phyloP scores from a whole-genome alignment of 2,329 filamentous ascomycete genomes.

The Talaromyces sp. region DNA sequence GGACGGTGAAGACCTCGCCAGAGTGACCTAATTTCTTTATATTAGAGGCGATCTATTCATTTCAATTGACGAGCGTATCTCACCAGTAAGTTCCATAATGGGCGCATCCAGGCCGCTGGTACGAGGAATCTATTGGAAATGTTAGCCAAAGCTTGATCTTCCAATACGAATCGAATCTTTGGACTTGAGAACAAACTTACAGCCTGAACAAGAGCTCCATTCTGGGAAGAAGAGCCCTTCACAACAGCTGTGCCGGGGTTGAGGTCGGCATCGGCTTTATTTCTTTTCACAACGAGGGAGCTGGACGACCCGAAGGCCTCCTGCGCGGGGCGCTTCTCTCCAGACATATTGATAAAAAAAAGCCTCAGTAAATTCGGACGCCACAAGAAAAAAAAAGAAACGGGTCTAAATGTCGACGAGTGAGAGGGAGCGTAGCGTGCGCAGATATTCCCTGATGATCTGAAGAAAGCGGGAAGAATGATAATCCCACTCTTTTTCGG shows the following conservation, averaged over 20 bases:
- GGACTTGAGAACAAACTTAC: constrained; percentile 51
- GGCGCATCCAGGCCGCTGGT: constrained; percentile 85
- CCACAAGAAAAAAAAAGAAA: constrained; percentile 1
- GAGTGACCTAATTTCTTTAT: constrained; percentile 54
- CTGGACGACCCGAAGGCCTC: constrained; percentile 72
- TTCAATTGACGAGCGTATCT: constrained; percentile 38
- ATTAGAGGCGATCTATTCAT: constrained; percentile 10
- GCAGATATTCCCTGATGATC: constrained; percentile 19
- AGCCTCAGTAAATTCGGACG: neutral
- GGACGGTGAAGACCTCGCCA: constrained; percentile 86
- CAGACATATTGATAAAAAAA: constrained; percentile 64
- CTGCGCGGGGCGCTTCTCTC: constrained; percentile 89
- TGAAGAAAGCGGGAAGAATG: constrained; percentile 25
- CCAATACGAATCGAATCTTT: neutral
- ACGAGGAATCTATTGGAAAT: constrained; percentile 65
- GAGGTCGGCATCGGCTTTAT: constrained; percentile 68
- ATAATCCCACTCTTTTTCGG: constrained; percentile 23
- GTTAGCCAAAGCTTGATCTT: constrained; percentile 11
- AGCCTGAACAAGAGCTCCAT: constrained; percentile 67
- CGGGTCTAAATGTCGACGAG: constrained; percentile 1
- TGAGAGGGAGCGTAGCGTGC: constrained; percentile 8
- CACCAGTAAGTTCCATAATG: constrained; percentile 88
- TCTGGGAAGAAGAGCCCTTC: constrained; percentile 57
- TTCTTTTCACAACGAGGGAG: constrained; percentile 86
- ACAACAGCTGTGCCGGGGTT: constrained; percentile 59